Evolutionary conservation across 495 filamentous ascomycete genomes (phyloP), one percentile per base, ranked within the genome.

Genomic region (Neurospora sublineolata): DNA sequence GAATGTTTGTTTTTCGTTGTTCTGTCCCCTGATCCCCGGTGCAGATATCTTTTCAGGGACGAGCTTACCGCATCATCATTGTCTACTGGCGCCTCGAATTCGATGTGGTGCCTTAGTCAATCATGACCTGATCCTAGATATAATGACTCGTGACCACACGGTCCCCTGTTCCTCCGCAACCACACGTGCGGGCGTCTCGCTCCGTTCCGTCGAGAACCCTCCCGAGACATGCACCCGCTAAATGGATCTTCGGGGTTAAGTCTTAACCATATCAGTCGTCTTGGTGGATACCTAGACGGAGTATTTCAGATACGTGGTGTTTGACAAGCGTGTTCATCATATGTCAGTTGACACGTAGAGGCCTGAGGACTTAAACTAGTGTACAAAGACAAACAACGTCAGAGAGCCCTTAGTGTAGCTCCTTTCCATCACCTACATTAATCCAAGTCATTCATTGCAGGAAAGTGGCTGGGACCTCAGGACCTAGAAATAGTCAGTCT

Each of bases 381-480:
- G 7, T 64, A 64, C 27, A 58, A 52, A 52, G 44, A 36, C 12
- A 16, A 64, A 58, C 11, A 16, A 7, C 46, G 23, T 58, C 12
- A 5, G 44, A 30, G 2, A 27, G 12, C 46, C 1, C n/a, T 30
- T 30, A 27, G 46, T 5, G 4, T 4, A 6, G 6, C 33, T 33
- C 18, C 12, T 1, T 14, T 30, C 23, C 46, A 16, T 64, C 1
- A 6, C 67, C 18, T 20, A 3, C 16, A 37, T 7, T 4, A 42
- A 37, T 8, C 37, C 67, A 68, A 12, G 4, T 23, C 33, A 41
- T 18, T 67, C 39, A 73, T 39, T 73, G 72, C 69, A 73, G 20
- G 69, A 73, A 73, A 8, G 72, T 73, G 40, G 40, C 72, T 18
- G 72, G 72, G 33, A 73, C 72, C 46, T 73, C 72, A 38, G 72